These are phyloP conservation scores for Fusarium sp. DNA, from an alignment of 2,329 filamentous ascomycete species.

Conservation along the genomic window DNA sequence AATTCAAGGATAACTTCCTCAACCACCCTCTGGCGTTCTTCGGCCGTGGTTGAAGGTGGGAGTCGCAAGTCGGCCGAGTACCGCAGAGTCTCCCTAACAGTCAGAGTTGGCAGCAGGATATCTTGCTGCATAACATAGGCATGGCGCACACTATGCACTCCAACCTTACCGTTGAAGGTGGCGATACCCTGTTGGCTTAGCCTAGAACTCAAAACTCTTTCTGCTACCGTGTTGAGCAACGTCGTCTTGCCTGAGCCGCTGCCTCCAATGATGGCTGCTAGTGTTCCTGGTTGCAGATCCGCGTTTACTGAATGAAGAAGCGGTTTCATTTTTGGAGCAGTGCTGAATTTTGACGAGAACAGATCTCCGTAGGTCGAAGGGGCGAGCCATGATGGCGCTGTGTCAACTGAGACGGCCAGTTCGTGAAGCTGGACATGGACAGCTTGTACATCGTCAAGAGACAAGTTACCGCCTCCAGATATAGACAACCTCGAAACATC, in stretches of 20 bases:
- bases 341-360: constrained; percentile 55
- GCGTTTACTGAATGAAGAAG: constrained; percentile 75
- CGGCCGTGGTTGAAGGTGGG: constrained; percentile 69
- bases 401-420: constrained; percentile 69
- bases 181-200: constrained; percentile 66
- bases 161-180: constrained; percentile 71
- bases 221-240: constrained; percentile 77
- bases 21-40: constrained; percentile 73
- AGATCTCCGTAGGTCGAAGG: constrained; percentile 61
- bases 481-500: constrained; percentile 48
- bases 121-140: constrained; percentile 85
- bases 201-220: constrained; percentile 71
- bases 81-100: constrained; percentile 79
- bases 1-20: constrained; percentile 83
- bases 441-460: constrained; percentile 66
- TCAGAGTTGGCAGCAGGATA: constrained; percentile 78
- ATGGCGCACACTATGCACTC: constrained; percentile 68
- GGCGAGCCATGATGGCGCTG: constrained; percentile 66
- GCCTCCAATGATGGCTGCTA: constrained; percentile 82
- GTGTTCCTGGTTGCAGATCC: constrained; percentile 72
- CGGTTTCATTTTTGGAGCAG: constrained; percentile 58
- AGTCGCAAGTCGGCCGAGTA: constrained; percentile 81
- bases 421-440: constrained; percentile 67
- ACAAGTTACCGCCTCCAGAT: constrained; percentile 55
- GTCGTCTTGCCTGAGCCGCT: constrained; percentile 81